Evolutionary conservation across 1,139 yeast genomes (phyloP).

Genomic region (Kurtzmaniella quercitrusa): DNA sequence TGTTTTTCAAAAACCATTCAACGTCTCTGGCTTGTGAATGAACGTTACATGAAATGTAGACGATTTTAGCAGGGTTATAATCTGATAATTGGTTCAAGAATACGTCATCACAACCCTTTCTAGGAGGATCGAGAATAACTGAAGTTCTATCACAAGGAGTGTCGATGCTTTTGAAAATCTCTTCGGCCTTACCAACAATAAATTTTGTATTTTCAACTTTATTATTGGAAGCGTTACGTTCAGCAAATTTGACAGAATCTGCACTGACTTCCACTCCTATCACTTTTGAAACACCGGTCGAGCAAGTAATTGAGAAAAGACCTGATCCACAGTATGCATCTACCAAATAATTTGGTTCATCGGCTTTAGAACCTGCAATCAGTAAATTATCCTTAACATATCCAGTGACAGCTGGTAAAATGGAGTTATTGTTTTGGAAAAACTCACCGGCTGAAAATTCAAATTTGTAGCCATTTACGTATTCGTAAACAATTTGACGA

Average conservation of each 20-base stretch:
- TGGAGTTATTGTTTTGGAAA: conserved; percentile 93
- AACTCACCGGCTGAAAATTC: conserved; percentile 92
- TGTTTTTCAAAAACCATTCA: conserved; percentile 71
- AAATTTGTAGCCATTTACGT: conserved; percentile 68
- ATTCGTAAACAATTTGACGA: conserved; percentile 77
- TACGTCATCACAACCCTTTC: conserved; percentile 92
- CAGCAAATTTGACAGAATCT: conserved; percentile 86
- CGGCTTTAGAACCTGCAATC: conserved; percentile 32
- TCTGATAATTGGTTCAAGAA: conserved; percentile 81
- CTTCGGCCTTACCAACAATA: conserved; percentile 89
- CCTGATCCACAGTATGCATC: conserved; percentile 99
- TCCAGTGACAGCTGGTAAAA: conserved; percentile 73
- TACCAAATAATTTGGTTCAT: conserved; percentile 61
- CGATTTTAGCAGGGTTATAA: conserved; percentile 80
- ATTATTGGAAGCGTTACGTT: conserved; percentile 72
- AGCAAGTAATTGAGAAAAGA: conserved; percentile 81
- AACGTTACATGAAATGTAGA: conserved; percentile 93
- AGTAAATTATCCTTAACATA: conserved; percentile 72
- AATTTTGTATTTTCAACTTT: conserved; percentile 74
- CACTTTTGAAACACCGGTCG: conserved; percentile 72
- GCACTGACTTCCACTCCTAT: conserved; percentile 95
- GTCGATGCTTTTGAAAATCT: conserved; percentile 74
- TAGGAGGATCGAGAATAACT: conserved; percentile 92
- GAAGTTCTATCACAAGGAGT: conserved; percentile 71
- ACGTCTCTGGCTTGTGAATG: conserved; percentile 96